phyloP scores from a whole-genome alignment of 805 yeast genomes.

The Pichia ethanolica region DNA sequence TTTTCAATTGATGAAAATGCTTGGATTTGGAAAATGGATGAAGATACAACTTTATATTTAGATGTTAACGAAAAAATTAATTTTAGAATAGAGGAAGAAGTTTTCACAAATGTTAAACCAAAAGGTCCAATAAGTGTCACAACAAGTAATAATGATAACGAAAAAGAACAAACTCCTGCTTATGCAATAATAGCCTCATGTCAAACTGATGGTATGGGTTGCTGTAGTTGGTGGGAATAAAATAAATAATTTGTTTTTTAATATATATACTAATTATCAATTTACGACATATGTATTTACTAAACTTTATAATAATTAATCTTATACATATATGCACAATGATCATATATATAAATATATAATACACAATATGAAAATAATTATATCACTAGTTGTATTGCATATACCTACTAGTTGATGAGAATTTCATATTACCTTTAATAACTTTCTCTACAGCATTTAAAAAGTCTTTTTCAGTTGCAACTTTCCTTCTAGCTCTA shows the following conservation, averaged over 20 bases:
- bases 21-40: constrained; percentile 85
- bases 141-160: constrained; percentile 27
- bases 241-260: not conserved
- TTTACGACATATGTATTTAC: not conserved
- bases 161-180: constrained; percentile 53
- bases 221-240: constrained; percentile 93
- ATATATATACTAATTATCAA: not conserved
- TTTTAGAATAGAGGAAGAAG: constrained; percentile 84
- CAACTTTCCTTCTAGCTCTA: constrained; percentile 95
- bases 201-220: constrained; percentile 95
- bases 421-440: constrained; percentile 96
- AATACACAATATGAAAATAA: not conserved
- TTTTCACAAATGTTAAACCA: constrained; percentile 79
- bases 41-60: constrained; percentile 67
- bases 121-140: constrained; percentile 41
- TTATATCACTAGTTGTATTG: constrained; percentile 67
- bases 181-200: constrained; percentile 84
- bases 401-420: constrained; percentile 96
- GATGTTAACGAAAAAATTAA: constrained; percentile 89
- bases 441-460: constrained; percentile 98
- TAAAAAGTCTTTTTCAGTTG: constrained; percentile 94
- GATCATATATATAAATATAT: not conserved
- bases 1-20: constrained; percentile 66
- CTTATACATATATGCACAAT: too few relatives aligned
- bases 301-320: too few relatives aligned